phyloP scores from a whole-genome alignment of 2,329 filamentous ascomycete species.

The Ramularia endophylla region DNA sequence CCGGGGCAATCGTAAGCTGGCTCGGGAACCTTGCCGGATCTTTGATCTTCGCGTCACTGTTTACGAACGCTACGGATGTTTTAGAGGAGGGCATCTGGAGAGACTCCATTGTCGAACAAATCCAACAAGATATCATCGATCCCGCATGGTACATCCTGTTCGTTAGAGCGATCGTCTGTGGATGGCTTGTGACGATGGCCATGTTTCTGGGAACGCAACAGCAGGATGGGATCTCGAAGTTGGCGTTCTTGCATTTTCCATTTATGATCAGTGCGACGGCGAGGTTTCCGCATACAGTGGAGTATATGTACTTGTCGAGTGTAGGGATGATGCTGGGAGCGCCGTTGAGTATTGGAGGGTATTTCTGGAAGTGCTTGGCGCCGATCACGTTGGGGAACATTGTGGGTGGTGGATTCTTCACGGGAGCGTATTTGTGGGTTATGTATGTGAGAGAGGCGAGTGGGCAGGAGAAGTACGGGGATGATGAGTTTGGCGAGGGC shows the following conservation, averaged over 20 bases:
- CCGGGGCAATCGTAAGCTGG: conserved; percentile 14
- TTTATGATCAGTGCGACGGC: conserved; percentile 24
- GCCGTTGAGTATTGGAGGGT: conserved; percentile 17
- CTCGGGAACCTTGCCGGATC: conserved; percentile 21
- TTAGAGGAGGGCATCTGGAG: conserved; percentile 20
- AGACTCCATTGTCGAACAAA: conserved; percentile 16
- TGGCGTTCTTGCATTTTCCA: conserved; percentile 22
- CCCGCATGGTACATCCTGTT: conserved; percentile 23
- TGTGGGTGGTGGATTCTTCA: conserved; percentile 21
- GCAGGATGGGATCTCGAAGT: conserved; percentile 27
- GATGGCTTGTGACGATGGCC: conserved; percentile 26
- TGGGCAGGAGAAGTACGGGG: conserved; percentile 5
- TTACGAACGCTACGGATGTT: conserved; percentile 16
- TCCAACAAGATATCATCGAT: conserved; percentile 21
- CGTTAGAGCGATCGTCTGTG: conserved; percentile 23
- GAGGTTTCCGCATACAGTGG: conserved; percentile 26
- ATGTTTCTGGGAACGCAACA: conserved; percentile 28
- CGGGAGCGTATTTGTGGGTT: conserved; percentile 19
- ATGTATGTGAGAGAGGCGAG: conserved; percentile 9
- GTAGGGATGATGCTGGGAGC: conserved; percentile 23
- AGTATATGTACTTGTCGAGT: conserved; percentile 26
- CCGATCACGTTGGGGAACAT: conserved; percentile 25
- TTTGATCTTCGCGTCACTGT: conserved; percentile 13
- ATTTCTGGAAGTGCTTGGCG: conserved; percentile 25
- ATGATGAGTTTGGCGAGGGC: conserved; percentile 4